A percentile compares a stretch with the other conserved stretches of the same genome.
Evolutionary conservation across 164 flowering plant species (phyloP).

Genomic region (Aristolochia fimbriata): DNA sequence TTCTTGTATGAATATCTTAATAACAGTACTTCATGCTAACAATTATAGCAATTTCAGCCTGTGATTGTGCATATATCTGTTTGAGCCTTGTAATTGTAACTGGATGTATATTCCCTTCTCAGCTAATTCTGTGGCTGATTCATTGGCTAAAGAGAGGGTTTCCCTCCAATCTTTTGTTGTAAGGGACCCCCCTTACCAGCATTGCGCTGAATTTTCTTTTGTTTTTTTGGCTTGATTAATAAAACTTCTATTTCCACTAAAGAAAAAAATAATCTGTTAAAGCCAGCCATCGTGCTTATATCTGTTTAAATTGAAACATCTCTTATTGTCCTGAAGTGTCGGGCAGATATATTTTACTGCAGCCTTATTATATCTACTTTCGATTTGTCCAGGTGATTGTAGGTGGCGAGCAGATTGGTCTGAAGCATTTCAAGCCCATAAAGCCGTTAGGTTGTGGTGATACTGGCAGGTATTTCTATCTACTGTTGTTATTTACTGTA

Average conservation of each 20-base stretch:
- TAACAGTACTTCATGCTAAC: neutral
- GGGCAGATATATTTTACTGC: neutral
- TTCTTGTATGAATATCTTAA: neutral
- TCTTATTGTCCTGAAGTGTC: no score
- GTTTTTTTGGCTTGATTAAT: no score
- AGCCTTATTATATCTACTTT: neutral
- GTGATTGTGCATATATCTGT: neutral
- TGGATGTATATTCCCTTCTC: no score
- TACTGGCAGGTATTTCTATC: slow-evolving; percentile 68
- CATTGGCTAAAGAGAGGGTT: no score
- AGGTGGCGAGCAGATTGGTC: slow-evolving; percentile 52
- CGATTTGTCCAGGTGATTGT: slow-evolving; percentile 41
- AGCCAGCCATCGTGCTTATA: neutral
- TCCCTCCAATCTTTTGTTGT: no score
- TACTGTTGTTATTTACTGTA: neutral
- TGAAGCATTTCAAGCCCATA: slow-evolving; percentile 85
- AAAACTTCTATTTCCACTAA: no score
- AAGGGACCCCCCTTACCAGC: no score
- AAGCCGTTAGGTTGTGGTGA: slow-evolving; percentile 97
- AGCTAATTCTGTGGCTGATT: no score
- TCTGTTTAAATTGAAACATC: neutral
- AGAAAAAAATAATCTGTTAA: neutral
- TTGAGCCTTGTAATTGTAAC: neutral
- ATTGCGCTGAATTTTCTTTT: no score
- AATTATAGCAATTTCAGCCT: no score